A percentile compares a stretch with the other conserved stretches of the same genome.
Evolutionary conservation across 495 filamentous ascomycete species (phyloP).

Genomic region (Geopyxis carbonaria): DNA sequence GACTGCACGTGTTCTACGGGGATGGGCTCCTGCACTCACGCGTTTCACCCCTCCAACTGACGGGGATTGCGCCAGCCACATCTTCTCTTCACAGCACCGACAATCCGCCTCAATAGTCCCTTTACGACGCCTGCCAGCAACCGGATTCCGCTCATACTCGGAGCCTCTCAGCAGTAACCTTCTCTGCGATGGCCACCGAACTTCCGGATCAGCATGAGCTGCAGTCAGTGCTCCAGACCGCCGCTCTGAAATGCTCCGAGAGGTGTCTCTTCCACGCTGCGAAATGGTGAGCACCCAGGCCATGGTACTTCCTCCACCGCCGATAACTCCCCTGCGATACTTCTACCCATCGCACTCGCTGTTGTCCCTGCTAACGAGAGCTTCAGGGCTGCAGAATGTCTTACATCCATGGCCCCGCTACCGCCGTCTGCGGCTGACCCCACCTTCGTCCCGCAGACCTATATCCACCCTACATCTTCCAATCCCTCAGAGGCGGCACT

Average conservation of each 20-base stretch:
- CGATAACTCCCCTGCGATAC: neutral
- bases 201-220: constrained; percentile 18
- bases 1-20: too few relatives aligned
- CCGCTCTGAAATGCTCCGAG: constrained; percentile 79
- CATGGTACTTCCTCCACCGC: neutral
- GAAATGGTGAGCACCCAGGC: constrained; percentile 60
- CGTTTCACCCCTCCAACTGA: too few relatives aligned
- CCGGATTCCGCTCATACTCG: too few relatives aligned
- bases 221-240: constrained; percentile 49
- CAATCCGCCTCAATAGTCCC: too few relatives aligned
- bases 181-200: constrained; percentile 20
- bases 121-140: too few relatives aligned
- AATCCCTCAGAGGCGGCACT: constrained; percentile 54
- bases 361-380: constrained; percentile 3
- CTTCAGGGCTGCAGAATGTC: constrained; percentile 80
- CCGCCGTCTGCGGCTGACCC: constrained; percentile 17
- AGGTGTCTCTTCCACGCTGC: constrained; percentile 89
- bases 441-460: constrained; percentile 19
- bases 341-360: neutral
- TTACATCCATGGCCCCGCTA: constrained; percentile 49
- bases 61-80: too few relatives aligned
- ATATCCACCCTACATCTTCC: constrained; percentile 27
- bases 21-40: too few relatives aligned
- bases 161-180: too few relatives aligned
- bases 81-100: too few relatives aligned